Evolutionary conservation across 1,284 basidiomycete genomes (phyloP).

Genomic region (Rhodofomes roseus): DNA sequence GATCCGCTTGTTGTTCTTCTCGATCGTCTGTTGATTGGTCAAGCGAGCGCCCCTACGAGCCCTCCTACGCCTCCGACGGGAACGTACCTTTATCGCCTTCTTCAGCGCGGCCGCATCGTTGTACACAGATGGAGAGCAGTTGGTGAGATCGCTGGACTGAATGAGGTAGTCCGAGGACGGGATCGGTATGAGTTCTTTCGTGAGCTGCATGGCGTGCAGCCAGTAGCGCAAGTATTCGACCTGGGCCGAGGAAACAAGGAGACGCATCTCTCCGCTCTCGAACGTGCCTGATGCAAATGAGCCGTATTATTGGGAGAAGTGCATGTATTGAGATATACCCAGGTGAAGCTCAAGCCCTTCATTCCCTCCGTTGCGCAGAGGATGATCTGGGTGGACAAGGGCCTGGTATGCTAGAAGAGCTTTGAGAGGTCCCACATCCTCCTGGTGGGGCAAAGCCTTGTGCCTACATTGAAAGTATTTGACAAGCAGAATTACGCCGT

Average conservation of each 20-base stretch:
- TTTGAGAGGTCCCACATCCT: constrained; percentile 62
- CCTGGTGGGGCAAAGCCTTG: constrained; percentile 39
- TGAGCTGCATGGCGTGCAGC: constrained; percentile 71
- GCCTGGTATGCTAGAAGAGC: constrained; percentile 63
- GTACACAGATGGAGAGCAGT: constrained; percentile 56
- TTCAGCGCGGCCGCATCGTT: constrained; percentile 49
- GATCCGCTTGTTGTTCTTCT: constrained; percentile 73
- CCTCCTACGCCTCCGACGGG: neutral
- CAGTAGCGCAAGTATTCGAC: constrained; percentile 84
- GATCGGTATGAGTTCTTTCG: constrained; percentile 58
- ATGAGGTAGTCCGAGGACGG: constrained; percentile 73
- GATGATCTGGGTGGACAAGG: constrained; percentile 68
- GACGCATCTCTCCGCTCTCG: constrained; percentile 59
- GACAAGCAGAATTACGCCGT: neutral
- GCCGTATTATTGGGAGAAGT: neutral
- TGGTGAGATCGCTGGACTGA: constrained; percentile 47
- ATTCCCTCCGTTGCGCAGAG: constrained; percentile 58
- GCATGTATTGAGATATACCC: constrained; percentile 40
- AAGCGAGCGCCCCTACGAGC: neutral
- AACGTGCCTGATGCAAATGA: constrained; percentile 46
- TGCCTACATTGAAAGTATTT: constrained; percentile 31
- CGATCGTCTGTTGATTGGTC: constrained; percentile 47
- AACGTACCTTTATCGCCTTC: constrained; percentile 52
- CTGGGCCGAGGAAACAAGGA: constrained; percentile 79
- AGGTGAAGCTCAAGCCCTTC: constrained; percentile 69